Conservation (phyloP, 1,284 basidiomycete species). For the Puccinia brachypodii region DNA sequence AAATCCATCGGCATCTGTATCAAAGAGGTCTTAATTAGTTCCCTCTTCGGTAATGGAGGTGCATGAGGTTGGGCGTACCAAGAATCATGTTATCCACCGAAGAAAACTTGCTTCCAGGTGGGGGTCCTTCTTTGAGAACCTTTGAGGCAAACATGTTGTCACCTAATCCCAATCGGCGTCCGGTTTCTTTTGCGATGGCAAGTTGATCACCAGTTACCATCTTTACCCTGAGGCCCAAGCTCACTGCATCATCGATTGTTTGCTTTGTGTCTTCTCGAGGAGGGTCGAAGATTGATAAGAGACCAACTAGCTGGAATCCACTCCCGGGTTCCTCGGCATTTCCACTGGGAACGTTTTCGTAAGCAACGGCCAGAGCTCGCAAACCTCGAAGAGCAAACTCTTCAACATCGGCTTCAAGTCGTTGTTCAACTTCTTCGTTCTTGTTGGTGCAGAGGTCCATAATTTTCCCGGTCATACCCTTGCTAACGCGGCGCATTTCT, state of each 20-base stretch:
- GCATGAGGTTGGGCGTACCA: background rate
- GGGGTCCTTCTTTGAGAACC: constrained; percentile 86
- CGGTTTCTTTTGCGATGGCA: constrained; percentile 98
- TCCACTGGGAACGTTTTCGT: constrained; percentile 71
- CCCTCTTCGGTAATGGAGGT: background rate
- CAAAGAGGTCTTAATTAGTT: constrained; percentile 47
- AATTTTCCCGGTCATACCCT: constrained; percentile 92
- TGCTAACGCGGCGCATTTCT: constrained; percentile 95
- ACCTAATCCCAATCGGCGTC: constrained; percentile 90
- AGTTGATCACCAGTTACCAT: constrained; percentile 99
- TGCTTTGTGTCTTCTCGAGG: constrained; percentile 65
- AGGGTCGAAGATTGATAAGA: constrained; percentile 92
- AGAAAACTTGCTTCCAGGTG: constrained; percentile 71
- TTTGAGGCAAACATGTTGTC: constrained; percentile 97
- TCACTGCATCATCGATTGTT: constrained; percentile 93
- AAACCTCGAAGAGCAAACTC: constrained; percentile 95
- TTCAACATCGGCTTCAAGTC: constrained; percentile 88
- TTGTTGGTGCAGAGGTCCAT: constrained; percentile 85
- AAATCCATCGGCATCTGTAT: constrained; percentile 82
- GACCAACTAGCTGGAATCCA: constrained; percentile 94
- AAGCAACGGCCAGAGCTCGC: constrained; percentile 92
- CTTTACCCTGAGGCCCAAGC: constrained; percentile 96
- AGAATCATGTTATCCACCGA: constrained; percentile 76
- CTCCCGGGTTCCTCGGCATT: constrained; percentile 75
- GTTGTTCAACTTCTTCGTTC: constrained; percentile 83